Base-by-base conservation (phyloP, 495 filamentous ascomycete species). In the Hypoxylon fuscum region DNA sequence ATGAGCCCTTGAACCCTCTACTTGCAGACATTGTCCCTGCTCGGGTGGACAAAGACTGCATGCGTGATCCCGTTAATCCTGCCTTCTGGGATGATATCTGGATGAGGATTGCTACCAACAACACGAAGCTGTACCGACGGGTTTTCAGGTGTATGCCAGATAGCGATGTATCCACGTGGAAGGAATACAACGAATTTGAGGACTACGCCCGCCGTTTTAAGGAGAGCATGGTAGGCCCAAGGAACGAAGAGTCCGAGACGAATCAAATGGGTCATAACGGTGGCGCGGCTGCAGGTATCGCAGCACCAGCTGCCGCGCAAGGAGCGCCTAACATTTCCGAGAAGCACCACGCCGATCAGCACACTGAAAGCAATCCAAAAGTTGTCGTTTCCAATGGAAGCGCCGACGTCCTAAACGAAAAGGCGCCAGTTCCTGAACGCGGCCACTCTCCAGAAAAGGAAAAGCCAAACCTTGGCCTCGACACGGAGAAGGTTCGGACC, bases 131-230 rank as follows among this genome's bases (percentile, higher is more conserved):
- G 27, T 98, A 88, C 77, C 88, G 96, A 20, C 86, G 89, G 52
- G 96, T 98, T 10, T 98, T 98, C 79, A 87, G 96, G 42, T 96
- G 92, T 74, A 94, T 94, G 90, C 95, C 95, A 1, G 95, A 98
- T 69, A 96, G 85, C 51, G 92, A 97, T 66, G 96, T 96, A 61
- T 90, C 88, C 61, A 91, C 86, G 46, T 98, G 96, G 96, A 88
- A 90, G 64, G 91, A 96, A 62, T 98, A 98, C 77, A 93, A 91
- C 68, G 90, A 96, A 55, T 97, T 88, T 69, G 78, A 85, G 43
- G 83, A 88, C 4, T 98, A 96, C 70, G 84, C 83, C 20, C 87
- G 90, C 62, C 84, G 88, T 11, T 96, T 97, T 75, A 83, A 85
- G 50, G 88, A 90, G 56, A 85, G 87, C 61, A 79, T 81, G 77